A percentile compares a stretch with the other conserved stretches of the same genome.
Evolutionary conservation across 163 green algal genomes (phyloP).

Genomic region (Chlorella variabilis): DNA sequence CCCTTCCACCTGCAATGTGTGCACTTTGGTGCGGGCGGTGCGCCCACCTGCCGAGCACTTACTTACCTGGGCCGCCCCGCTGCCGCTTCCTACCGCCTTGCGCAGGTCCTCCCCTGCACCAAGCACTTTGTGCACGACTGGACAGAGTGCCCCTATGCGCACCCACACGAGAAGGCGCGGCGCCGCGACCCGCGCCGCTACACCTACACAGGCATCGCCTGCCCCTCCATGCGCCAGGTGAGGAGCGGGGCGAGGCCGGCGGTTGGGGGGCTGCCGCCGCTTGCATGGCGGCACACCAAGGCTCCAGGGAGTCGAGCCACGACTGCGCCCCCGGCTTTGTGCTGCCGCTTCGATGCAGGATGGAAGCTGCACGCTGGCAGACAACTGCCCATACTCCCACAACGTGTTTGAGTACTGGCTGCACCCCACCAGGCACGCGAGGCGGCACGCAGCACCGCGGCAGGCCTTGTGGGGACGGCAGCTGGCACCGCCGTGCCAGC

Average conservation of each 20-base stretch:
- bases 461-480: neutral
- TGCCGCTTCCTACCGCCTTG: no score
- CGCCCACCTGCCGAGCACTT: no score
- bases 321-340: no score
- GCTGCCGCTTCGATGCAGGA: constrained; percentile 55
- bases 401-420: constrained; percentile 90
- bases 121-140: constrained; percentile 82
- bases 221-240: constrained; percentile 77
- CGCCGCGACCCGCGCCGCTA: constrained; percentile 59
- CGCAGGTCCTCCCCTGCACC: constrained; percentile 75
- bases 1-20: neutral
- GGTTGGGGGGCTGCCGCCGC: no score
- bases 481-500: no score
- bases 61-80: no score
- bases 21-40: no score
- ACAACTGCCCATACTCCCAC: constrained; percentile 82
- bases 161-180: constrained; percentile 67
- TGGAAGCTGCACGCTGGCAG: constrained; percentile 62
- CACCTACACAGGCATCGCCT: constrained; percentile 79
- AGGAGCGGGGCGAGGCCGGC: constrained; percentile 56
- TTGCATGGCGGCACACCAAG: no score
- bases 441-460: neutral
- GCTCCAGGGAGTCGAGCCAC: no score
- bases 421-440: constrained; percentile 68
- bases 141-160: constrained; percentile 76